Percentiles rank a stretch among this genome's conserved stretches.
Conservation (phyloP, 768 basidiomycete genomes). For the Lactifluus hygrophoroides region DNA sequence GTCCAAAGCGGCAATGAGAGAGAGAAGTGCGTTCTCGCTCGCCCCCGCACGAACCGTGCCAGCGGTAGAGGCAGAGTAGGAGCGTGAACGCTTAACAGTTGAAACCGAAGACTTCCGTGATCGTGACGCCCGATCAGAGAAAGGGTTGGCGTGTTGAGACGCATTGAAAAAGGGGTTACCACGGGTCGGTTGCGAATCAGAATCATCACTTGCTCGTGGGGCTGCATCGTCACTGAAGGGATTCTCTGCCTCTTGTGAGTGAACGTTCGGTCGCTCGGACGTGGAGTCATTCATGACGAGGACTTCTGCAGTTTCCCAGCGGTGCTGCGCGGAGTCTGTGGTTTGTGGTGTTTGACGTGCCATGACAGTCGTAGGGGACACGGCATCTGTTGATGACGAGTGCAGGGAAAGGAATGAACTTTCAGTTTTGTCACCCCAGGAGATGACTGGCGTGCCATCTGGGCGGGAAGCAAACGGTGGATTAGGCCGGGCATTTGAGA, state of each 20-base stretch:
- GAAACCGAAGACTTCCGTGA: slow-evolving; percentile 17
- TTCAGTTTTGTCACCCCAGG: slow-evolving; percentile 12
- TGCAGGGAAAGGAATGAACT: slow-evolving; percentile 17
- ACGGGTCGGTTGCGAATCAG: background rate
- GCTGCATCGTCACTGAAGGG: slow-evolving; percentile 14
- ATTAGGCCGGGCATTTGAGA: background rate
- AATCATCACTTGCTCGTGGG: background rate
- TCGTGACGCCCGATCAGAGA: slow-evolving; percentile 11
- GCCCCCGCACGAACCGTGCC: background rate
- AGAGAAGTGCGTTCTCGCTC: slow-evolving; percentile 9
- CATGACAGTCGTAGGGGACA: slow-evolving; percentile 15
- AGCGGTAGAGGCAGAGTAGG: slow-evolving; percentile 6
- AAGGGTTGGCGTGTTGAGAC: slow-evolving; percentile 12
- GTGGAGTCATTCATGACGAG: slow-evolving; percentile 10
- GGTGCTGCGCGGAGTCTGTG: slow-evolving; percentile 12
- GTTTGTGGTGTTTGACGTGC: slow-evolving; percentile 17
- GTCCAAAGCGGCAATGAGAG: slow-evolving; percentile 18
- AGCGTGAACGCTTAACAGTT: slow-evolving; percentile 6
- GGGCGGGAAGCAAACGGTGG: slow-evolving; percentile 3
- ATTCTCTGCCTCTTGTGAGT: background rate
- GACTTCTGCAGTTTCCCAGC: slow-evolving; percentile 21
- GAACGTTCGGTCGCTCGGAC: background rate
- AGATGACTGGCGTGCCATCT: background rate
- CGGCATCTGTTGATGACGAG: background rate
- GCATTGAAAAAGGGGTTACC: slow-evolving; percentile 20